Base-by-base conservation (phyloP, 192 early-diverging fungal genomes). In the Rhizophagus prolifer region DNA sequence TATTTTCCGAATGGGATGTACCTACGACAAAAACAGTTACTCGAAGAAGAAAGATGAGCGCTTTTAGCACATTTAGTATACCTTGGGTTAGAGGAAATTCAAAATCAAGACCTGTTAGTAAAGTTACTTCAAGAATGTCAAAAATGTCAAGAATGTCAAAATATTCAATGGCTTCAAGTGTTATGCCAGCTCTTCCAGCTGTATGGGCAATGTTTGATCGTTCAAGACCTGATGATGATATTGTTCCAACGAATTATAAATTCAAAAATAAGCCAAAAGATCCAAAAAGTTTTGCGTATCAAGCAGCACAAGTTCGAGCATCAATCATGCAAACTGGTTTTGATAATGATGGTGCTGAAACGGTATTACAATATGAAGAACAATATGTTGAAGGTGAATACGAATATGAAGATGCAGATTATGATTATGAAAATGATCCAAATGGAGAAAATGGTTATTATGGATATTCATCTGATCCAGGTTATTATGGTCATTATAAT, bases 21-120 rank as follows among this genome's bases (percentile, higher is more conserved):
- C 5, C 36, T 38, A 38, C 16, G 3, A 30, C n/a, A 28, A 74
- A 13, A 25, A 70, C n/a, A 0, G 14, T 3, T 47, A 14, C 44
- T n/a, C 4, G 44, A 26, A 70, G 38, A 25, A 50, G 38, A 50
- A 70, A 70, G 16, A 44, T 70, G 41, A 67, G 34, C 4, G 65
- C 31, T 41, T 21, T 67, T 41, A 67, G 68, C 14, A 25, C 14
- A 47, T 66, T 66, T n/a, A 66, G 64, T 66, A 66, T 66, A 5
- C 68, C 68, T 23, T 70, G 68, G 68, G 41, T 70, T 26, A 70
- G 44, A 47, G 44, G 44, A 50, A 50, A 28, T 36, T 1, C 12
- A 26, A 70, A 50, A 54, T 70, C 68, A 47, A 25, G 68, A 67
- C 65, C 65, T 7, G 36, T 38, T 8, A 67, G 65, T n/a, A 67